Conservation (phyloP, 148 eudicot genomes). For the Silene conica region DNA sequence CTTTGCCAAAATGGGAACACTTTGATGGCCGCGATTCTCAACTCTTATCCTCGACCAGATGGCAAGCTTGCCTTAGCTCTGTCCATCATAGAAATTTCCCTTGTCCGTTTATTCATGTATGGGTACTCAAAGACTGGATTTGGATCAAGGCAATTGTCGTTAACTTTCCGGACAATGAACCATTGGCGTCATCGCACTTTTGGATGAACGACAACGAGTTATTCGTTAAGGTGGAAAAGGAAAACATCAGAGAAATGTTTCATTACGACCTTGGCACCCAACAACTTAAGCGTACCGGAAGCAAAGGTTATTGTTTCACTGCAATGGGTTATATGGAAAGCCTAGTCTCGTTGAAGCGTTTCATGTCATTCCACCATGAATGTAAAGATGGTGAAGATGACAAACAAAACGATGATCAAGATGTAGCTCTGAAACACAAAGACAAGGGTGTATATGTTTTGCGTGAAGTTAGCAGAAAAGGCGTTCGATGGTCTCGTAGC, state of each 20-base stretch:
- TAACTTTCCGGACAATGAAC: no score
- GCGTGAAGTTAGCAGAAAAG: background rate
- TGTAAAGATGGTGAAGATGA: background rate
- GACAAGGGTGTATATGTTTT: background rate
- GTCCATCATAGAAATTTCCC: no score
- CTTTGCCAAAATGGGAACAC: background rate
- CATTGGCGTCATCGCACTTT: no score
- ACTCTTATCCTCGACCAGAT: background rate
- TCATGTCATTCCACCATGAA: constrained; percentile 1
- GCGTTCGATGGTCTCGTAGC: constrained; percentile 1
- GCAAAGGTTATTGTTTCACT: background rate
- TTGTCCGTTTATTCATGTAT: background rate
- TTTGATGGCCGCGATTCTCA: background rate
- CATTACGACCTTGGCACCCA: constrained; percentile 4
- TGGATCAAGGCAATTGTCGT: background rate
- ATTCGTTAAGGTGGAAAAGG: background rate
- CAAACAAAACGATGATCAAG: background rate
- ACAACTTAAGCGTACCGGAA: background rate
- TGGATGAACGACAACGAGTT: background rate
- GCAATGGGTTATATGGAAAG: background rate
- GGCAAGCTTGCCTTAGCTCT: constrained; percentile 3
- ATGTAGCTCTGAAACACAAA: background rate
- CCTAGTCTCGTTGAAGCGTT: background rate
- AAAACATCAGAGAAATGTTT: background rate
- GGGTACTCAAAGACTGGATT: background rate